Conservation (phyloP, 441 rosid species). For the Arabidopsis lyrata region DNA sequence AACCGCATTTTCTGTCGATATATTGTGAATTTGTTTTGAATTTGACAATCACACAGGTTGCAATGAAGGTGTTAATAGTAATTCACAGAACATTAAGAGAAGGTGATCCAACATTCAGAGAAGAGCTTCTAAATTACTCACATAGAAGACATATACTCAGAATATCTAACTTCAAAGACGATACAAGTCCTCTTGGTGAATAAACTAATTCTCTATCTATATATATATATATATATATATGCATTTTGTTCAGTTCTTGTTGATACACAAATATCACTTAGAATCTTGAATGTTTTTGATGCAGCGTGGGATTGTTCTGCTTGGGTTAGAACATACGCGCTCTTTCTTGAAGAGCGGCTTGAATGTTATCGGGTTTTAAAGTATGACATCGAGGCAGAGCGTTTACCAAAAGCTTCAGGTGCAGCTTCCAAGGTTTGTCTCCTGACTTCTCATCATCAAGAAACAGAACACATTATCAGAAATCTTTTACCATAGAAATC, state of each 20-base stretch:
- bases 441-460: background rate
- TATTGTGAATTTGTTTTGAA: background rate
- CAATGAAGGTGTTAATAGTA: conserved; percentile 75
- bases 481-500: background rate
- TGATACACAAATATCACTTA: background rate
- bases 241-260: no score
- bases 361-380: conserved; percentile 81
- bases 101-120: conserved; percentile 88
- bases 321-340: conserved; percentile 82
- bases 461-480: background rate
- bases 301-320: conserved; percentile 80
- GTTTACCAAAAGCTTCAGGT: conserved; percentile 64
- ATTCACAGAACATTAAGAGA: conserved; percentile 91
- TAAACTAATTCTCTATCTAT: background rate
- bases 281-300: background rate
- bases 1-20: background rate
- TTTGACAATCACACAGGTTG: conserved; percentile 56
- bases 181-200: conserved; percentile 82
- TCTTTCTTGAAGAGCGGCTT: conserved; percentile 81
- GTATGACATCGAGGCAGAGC: conserved; percentile 80
- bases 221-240: no score
- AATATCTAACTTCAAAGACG: conserved; percentile 89
- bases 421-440: conserved; percentile 62
- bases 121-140: conserved; percentile 81
- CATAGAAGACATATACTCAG: conserved; percentile 81